Evolutionary conservation across 108 stramenopile genomes (phyloP), one percentile per base, ranked within the genome.

Genomic region (Chaetoceros tenuissimus): DNA sequence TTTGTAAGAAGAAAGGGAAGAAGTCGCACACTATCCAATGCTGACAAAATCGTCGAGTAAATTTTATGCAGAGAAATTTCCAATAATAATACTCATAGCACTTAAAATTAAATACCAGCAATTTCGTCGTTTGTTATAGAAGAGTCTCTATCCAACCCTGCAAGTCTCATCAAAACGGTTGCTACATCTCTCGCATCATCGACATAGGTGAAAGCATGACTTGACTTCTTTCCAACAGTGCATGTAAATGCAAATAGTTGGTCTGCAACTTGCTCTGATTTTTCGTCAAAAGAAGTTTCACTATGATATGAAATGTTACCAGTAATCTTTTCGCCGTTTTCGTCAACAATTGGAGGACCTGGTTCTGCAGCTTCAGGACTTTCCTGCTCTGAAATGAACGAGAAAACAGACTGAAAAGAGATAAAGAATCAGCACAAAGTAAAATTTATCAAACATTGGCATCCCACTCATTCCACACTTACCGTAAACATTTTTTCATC

Each of bases 401-500:
- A 81, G 31, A 83, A 69, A 2, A 92, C 91, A 51, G 85, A 84
- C n/a, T n/a, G n/a, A n/a, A n/a, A n/a, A n/a, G n/a, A n/a, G n/a
- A n/a, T n/a, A n/a, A n/a, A n/a, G n/a, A n/a, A n/a, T n/a, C n/a
- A n/a, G n/a, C n/a, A n/a, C n/a, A n/a, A n/a, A n/a, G n/a, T n/a
- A n/a, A n/a, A n/a, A n/a, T n/a, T n/a, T n/a, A n/a, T n/a, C n/a
- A n/a, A n/a, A n/a, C n/a, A n/a, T n/a, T n/a, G n/a, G n/a, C n/a
- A n/a, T n/a, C n/a, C n/a, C n/a, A n/a, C n/a, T n/a, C n/a, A n/a
- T n/a, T n/a, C n/a, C n/a, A n/a, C n/a, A n/a, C n/a, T n/a, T n/a
- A n/a, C n/a, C 3, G 85, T 85, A 71, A 97, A 97, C 96, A 97
- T 97, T 51, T 96, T 93, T 66, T 97, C 96, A 71, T 97, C 96